Evolutionary conservation across 139 green algal genomes (phyloP), one percentile per base, ranked within the genome.

Genomic region (Zygnema circumcarinatum): DNA sequence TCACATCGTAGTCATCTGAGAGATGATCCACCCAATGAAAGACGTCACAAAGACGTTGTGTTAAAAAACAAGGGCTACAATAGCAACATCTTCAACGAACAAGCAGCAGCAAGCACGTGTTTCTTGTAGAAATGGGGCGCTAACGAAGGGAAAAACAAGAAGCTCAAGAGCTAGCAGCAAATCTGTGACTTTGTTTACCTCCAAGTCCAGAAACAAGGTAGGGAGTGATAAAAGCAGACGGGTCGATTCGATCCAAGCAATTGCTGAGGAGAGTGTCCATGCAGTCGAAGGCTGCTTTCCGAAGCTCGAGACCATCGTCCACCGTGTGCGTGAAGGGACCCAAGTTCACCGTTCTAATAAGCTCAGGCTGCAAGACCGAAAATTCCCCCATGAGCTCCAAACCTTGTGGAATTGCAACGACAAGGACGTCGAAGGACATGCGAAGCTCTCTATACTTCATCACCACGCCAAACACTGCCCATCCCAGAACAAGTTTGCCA

Each of bases 291-390:
- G 95, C 91, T 2, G 95, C 93, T 92, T 99, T 99, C 85, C 97
- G 95, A 91, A 99, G 93, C 91, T 99, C 97, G 78, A 99, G 92
- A 0, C 97, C 97, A 79, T 99, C 97, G 85, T 99, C 97, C 36
- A 99, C 96, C 79, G 93, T 93, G 84, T 94, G 91, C 88, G 94
- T 94, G 85, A 93, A 93, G 38, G 96, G 96, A 25, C 96, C 96
- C 68, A 99, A 92, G 90, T 99, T 95, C 11, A 99, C 94, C 0
- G 92, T 94, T 39, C 94, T 69, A 32, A 91, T 90, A 40, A 91
- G 38, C 39, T 91, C 80, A 54, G 75, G 25, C 86, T 89, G 79
- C 76, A 52, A n/a, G 16, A 76, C 67, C 21, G 78, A 25, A 81
- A n/a, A n/a, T 29, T 72, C 56, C 56, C 56, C 56, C 29, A n/a